Evolutionary conservation across 139 green algal species (phyloP).

Genomic region (Astrephomene gubernaculifera): DNA sequence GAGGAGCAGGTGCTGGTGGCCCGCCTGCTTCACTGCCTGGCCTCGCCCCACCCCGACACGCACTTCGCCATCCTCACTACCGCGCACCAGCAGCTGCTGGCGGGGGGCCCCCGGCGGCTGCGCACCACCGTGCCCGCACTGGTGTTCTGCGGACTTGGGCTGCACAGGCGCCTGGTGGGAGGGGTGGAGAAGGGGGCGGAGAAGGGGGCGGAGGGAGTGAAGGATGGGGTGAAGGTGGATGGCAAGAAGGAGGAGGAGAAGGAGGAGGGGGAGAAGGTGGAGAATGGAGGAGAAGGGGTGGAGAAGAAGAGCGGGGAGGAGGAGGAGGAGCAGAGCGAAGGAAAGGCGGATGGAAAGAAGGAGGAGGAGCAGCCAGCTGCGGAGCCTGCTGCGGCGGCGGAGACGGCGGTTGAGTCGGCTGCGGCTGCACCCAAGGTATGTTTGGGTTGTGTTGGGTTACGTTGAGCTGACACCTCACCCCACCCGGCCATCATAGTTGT

Average conservation of each 20-base stretch:
- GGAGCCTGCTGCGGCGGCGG: no score
- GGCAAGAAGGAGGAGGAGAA: not conserved
- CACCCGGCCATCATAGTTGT: no score
- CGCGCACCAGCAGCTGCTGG: constrained; percentile 64
- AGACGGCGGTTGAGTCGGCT: no score
- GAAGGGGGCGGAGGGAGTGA: not conserved
- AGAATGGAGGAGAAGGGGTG: no score
- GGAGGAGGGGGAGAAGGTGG: not conserved
- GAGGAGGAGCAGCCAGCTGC: no score
- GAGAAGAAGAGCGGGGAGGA: no score
- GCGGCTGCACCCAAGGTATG: no score
- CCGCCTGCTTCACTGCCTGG: constrained; percentile 89
- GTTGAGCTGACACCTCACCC: no score
- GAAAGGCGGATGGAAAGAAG: no score
- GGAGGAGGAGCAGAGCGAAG: no score
- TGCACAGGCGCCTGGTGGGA: constrained; percentile 36
- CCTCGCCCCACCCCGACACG: constrained; percentile 58
- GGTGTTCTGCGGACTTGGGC: constrained; percentile 76
- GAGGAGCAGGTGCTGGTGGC: constrained; percentile 93
- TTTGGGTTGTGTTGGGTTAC: no score
- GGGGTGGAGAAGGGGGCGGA: not conserved
- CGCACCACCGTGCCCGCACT: constrained; percentile 86
- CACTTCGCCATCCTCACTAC: constrained; percentile 81
- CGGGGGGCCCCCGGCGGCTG: constrained; percentile 79
- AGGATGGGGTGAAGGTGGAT: not conserved